Base-by-base conservation (phyloP, 768 basidiomycete species). In the Lactarius trivialis region DNA sequence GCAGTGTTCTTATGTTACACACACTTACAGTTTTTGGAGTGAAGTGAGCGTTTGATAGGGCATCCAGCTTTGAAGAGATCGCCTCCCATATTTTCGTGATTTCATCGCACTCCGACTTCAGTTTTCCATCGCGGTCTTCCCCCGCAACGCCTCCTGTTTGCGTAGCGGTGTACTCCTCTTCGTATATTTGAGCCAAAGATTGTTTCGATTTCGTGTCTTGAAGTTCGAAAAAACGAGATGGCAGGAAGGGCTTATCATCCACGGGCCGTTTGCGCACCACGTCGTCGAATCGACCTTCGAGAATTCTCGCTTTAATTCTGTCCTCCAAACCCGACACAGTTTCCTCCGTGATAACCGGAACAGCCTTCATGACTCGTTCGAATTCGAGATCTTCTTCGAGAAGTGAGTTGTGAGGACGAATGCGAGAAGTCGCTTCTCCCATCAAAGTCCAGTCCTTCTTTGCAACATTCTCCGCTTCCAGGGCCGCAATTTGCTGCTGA, bases 331-430 rank as follows among this genome's bases (percentile, higher is more conserved):
- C 78, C 58, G 83, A 81, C 7, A 97, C 91, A 33, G 77, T 79
- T 70, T 93, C 91, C 71, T 98, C 93, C 1, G 97, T 98, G 59
- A 97, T 83, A 50, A 92, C 81, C 17, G 96, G 97, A 0, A 88
- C 87, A 21, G 85, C 81, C 74, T 93, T 96, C 76, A 86, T 84
- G 26, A 87, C 84, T 32, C 93, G 87, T 63, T 98, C 97, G 66
- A 94, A 98, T 60, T 98, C 96, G 33, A 99, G 81, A 73, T 97
- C 92, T 71, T 98, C 91, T 72, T 92, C 91, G 14, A 99, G 80
- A 21, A 98, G 78, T 9, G 91, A 89, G 73, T 99, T 94, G 71
- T 92, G 85, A 4, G 97, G 96, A 56, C 97, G 82, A 48, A 86
- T 74, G 43, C 86, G 82, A 7, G 93, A 83, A 24, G 82, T 83